Percentiles rank a stretch among this genome's conserved stretches.
These are phyloP conservation scores for Cyclotella baltica DNA, from an alignment of 108 stramenopile species.

Conservation along the genomic window DNA sequence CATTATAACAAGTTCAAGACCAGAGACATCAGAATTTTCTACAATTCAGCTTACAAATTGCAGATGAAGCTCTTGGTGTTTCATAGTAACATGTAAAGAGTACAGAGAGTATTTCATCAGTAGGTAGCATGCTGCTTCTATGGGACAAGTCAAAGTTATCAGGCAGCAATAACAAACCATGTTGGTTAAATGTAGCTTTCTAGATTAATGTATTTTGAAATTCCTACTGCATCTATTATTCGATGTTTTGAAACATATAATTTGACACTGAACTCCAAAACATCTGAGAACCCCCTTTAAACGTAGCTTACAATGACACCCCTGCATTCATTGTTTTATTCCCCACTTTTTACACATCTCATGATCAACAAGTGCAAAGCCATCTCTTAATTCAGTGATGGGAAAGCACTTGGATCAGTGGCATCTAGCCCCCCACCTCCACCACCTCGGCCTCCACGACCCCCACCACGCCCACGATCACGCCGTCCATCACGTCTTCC, in stretches of 20 bases:
- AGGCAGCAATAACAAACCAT: too few relatives aligned
- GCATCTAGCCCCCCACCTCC: slow-evolving; percentile 64
- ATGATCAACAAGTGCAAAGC: background rate
- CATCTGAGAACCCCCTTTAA: background rate
- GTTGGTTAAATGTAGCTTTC: slow-evolving; percentile 1
- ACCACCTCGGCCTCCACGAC: slow-evolving; percentile 52
- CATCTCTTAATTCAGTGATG: slow-evolving; percentile 54
- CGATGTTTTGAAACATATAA: slow-evolving; percentile 2
- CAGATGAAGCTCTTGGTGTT: too few relatives aligned
- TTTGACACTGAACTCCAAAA: background rate
- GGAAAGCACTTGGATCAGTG: slow-evolving; percentile 71
- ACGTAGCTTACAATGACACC: slow-evolving; percentile 5
- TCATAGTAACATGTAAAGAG: too few relatives aligned
- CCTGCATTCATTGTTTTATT: background rate
- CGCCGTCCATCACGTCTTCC: slow-evolving; percentile 45
- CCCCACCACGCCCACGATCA: slow-evolving; percentile 27
- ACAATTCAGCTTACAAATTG: too few relatives aligned
- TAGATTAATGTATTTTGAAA: slow-evolving; percentile 8
- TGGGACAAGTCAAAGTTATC: too few relatives aligned
- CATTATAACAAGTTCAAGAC: too few relatives aligned
- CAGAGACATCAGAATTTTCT: too few relatives aligned
- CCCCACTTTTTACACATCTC: background rate
- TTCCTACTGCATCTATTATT: background rate
- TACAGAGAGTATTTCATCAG: too few relatives aligned
- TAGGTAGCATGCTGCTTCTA: too few relatives aligned